Evolutionary conservation across 202 grass and related monocot genomes (phyloP).

Genomic region (Schoenoplectus triqueter): DNA sequence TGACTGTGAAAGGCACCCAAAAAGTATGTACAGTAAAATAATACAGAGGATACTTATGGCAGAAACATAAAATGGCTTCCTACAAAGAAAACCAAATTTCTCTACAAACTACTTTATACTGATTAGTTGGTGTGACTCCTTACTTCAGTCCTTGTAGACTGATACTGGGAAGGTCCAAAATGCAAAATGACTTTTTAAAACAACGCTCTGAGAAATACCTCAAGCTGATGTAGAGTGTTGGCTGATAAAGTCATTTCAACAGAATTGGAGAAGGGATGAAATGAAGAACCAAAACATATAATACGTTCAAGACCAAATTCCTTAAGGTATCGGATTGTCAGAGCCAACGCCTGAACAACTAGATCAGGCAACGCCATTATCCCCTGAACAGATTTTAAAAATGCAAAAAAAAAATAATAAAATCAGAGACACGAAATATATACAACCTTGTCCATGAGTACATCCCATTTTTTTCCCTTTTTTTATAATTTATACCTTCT

Average conservation of each 20-base stretch:
- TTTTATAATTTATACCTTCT: not conserved
- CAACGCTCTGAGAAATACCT: conserved; percentile 51
- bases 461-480: not conserved
- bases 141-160: not conserved
- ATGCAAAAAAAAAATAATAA: not conserved
- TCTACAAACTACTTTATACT: not conserved
- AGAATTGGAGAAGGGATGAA: conserved; percentile 59
- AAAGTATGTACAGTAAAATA: not conserved
- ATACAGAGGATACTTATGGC: not conserved
- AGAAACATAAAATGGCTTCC: not conserved
- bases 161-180: conserved; percentile 2
- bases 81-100: not conserved
- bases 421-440: not conserved
- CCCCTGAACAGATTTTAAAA: conserved; percentile 49
- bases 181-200: not conserved
- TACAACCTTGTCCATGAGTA: not conserved
- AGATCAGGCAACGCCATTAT: conserved; percentile 79
- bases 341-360: conserved; percentile 78
- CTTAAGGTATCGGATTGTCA: conserved; percentile 67
- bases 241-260: conserved; percentile 86
- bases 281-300: conserved; percentile 80
- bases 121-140: not conserved
- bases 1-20: not conserved
- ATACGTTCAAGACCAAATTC: conserved; percentile 84
- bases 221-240: conserved; percentile 91